Conservation (phyloP, 306 rosid species). For the Dryas drummondii region DNA sequence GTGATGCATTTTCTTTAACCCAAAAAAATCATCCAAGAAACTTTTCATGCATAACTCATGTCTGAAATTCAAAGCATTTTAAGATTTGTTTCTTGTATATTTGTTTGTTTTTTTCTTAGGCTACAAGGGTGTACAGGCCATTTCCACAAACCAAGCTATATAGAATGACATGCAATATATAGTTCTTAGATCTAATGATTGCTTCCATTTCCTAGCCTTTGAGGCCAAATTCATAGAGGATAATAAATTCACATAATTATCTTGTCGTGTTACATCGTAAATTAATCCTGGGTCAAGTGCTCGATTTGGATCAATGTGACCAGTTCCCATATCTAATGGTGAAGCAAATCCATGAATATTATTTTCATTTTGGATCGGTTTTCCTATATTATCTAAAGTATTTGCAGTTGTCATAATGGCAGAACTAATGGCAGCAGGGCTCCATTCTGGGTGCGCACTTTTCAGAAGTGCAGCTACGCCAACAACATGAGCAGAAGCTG, state of each 20-base stretch:
- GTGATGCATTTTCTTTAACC: too few species aligned
- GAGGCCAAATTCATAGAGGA: not conserved
- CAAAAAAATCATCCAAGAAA: too few species aligned
- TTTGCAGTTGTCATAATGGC: not conserved
- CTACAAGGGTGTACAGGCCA: too few species aligned
- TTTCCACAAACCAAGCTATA: too few species aligned
- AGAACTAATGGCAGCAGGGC: not conserved
- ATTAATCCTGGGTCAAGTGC: constrained; percentile 3
- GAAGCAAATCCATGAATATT: not conserved
- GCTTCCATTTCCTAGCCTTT: not conserved
- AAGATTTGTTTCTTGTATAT: too few species aligned
- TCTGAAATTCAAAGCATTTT: too few species aligned
- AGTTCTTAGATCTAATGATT: not conserved
- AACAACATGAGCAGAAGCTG: not conserved
- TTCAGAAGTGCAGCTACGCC: not conserved
- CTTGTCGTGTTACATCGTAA: not conserved
- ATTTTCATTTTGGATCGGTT: not conserved
- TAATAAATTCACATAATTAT: not conserved
- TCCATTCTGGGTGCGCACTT: not conserved
- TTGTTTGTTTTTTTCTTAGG: too few species aligned
- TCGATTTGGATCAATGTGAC: not conserved
- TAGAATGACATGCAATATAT: too few species aligned
- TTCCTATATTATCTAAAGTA: not conserved
- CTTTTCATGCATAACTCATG: too few species aligned
- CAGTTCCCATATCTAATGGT: not conserved